Evolutionary conservation across 495 filamentous ascomycete species (phyloP).

Genomic region (Cenococcum geophilum): DNA sequence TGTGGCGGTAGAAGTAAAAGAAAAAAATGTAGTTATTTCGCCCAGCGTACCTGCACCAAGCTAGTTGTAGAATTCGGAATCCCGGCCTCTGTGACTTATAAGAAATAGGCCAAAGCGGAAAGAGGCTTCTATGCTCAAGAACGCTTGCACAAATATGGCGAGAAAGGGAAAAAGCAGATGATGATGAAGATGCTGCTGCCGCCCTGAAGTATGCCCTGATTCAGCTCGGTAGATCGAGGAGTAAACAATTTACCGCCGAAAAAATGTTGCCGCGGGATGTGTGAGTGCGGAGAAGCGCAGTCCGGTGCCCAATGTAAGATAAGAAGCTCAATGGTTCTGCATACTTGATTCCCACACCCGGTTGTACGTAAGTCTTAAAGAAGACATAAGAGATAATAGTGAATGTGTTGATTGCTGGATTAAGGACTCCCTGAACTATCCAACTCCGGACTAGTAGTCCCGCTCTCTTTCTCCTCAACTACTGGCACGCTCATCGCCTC

Average conservation of each 20-base stretch:
- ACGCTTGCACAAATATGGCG: neutral
- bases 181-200: neutral
- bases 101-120: neutral
- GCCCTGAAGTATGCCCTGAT: neutral
- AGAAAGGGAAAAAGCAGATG: neutral
- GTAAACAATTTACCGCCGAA: slow-evolving; percentile 9
- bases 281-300: neutral
- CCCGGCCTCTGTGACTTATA: neutral
- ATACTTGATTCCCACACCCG: slow-evolving; percentile 1
- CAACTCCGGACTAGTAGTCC: neutral
- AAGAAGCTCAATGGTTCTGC: neutral
- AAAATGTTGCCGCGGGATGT: neutral
- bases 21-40: neutral
- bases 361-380: neutral
- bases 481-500: slow-evolving; percentile 4
- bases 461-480: slow-evolving; percentile 18
- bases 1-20: no score
- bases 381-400: neutral
- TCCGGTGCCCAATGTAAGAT: neutral
- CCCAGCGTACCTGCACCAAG: slow-evolving; percentile 1
- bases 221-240: neutral
- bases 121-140: neutral
- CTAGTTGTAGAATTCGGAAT: neutral
- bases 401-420: neutral
- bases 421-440: slow-evolving; percentile 3